Evolutionary conservation across 805 yeast genomes (phyloP), one percentile per base, ranked within the genome.

Genomic region (Kodamaea fukazawae): DNA sequence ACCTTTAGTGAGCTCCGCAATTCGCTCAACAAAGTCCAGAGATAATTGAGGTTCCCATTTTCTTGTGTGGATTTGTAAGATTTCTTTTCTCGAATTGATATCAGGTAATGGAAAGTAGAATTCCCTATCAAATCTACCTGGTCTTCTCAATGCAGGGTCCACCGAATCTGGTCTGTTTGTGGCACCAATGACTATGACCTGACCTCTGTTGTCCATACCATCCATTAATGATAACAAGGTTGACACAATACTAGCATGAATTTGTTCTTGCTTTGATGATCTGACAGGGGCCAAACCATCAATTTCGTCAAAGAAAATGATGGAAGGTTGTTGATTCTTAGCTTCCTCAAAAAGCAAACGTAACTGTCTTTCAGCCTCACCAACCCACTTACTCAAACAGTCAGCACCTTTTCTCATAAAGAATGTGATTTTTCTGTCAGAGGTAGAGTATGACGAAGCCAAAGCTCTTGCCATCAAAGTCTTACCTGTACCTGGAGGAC

Each of bases 401-500:
- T 93, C 99, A 0, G 99, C 98, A 48, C 99, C 99, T 59, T 93
- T 93, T 46, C 99, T 71, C 99, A 93, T 93, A 63, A 89, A 93
- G 55, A 93, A 93, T 0, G 99, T 89, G 42, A 93, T 89, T 50
- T 93, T 91, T 45, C 83, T 72, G 10, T 82, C 81, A 12, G 86
- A 81, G 0, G 95, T 79, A 0, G 96, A 86, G 52, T 96, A 89
- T 48, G 95, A 86, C 0, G 98, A 93, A 1, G 99, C 99, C 37
- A 93, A 68, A 0, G 99, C 99, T 44, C 99, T 70, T 0, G 99
- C 99, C 96, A 93, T 88, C 38, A 93, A 73, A 0, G 99, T 93
- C 59, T 93, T 93, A 74, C 99, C 99, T 0, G 99, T 93, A 48
- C 99, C 99, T 2, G 99, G 99, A 4, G 99, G 99, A 34, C 99